These are phyloP conservation scores for Amphicarpaea edgeworthii DNA, from an alignment of 306 rosid species.

Conservation along the genomic window DNA sequence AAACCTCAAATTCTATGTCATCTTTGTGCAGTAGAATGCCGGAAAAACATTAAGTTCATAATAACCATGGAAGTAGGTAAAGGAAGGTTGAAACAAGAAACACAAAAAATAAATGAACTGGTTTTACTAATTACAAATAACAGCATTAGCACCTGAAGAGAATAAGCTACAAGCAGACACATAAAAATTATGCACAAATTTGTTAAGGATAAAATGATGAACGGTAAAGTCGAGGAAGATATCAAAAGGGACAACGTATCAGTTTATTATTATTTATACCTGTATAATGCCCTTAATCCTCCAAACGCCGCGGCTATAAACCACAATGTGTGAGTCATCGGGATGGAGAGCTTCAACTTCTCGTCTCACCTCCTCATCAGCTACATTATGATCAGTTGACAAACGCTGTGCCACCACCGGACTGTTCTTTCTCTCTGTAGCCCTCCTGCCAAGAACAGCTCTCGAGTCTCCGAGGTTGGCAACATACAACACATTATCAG, in stretches of 20 bases:
- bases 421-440: conserved; percentile 34
- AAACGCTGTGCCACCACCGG: conserved; percentile 75
- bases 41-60: conserved; percentile 18
- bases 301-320: conserved; percentile 87
- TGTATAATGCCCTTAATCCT: conserved; percentile 98
- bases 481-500: conserved; percentile 72
- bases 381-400: conserved; percentile 95
- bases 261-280: conserved; percentile 63
- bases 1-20: neutral
- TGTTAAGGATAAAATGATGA: neutral
- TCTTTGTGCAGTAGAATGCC: neutral
- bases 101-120: neutral
- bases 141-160: neutral
- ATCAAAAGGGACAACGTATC: neutral
- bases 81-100: conserved; percentile 20
- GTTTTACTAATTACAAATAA: conserved; percentile 16
- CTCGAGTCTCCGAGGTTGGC: conserved; percentile 97
- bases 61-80: neutral
- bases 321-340: conserved; percentile 84
- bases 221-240: neutral
- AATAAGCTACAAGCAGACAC: conserved; percentile 19
- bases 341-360: conserved; percentile 96
- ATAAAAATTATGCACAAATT: neutral
- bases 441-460: conserved; percentile 84
- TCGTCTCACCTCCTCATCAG: conserved; percentile 86